phyloP scores from a whole-genome alignment of 495 filamentous ascomycete species.

The Friedmanniomyces simplex region DNA sequence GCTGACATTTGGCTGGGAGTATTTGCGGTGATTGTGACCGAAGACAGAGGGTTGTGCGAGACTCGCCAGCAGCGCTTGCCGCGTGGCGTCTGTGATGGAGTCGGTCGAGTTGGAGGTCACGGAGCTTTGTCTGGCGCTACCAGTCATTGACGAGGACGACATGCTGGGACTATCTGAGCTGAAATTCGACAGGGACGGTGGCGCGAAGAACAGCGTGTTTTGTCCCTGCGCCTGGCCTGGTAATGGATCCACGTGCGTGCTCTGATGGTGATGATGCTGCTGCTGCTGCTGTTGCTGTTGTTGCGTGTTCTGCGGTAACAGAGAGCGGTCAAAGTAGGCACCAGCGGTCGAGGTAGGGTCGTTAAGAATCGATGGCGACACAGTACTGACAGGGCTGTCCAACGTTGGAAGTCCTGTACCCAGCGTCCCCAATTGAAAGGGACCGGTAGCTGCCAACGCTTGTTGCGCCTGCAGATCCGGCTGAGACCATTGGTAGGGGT shows the following conservation, averaged over 20 bases:
- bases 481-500: constrained; percentile 13
- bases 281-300: constrained; percentile 21
- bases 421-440: constrained; percentile 49
- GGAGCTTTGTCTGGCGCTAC: constrained; percentile 51
- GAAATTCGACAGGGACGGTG: constrained; percentile 33
- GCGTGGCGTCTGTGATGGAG: constrained; percentile 88
- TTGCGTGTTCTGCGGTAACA: constrained; percentile 19
- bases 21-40: constrained; percentile 54
- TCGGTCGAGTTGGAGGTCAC: constrained; percentile 57
- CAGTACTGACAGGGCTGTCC: constrained; percentile 17
- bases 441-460: neutral
- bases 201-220: constrained; percentile 3
- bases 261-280: neutral
- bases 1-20: constrained; percentile 59
- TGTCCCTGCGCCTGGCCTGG: neutral
- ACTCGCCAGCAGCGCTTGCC: constrained; percentile 72
- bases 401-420: constrained; percentile 30
- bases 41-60: constrained; percentile 68
- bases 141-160: constrained; percentile 50
- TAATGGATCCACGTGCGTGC: neutral
- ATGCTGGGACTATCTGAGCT: constrained; percentile 54
- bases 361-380: constrained; percentile 23
- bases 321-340: constrained; percentile 27
- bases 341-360: constrained; percentile 22
- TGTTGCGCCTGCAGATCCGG: neutral